phyloP scores from a whole-genome alignment of 2,329 filamentous ascomycete species.

The Ophiostoma himal-ulmi region DNA sequence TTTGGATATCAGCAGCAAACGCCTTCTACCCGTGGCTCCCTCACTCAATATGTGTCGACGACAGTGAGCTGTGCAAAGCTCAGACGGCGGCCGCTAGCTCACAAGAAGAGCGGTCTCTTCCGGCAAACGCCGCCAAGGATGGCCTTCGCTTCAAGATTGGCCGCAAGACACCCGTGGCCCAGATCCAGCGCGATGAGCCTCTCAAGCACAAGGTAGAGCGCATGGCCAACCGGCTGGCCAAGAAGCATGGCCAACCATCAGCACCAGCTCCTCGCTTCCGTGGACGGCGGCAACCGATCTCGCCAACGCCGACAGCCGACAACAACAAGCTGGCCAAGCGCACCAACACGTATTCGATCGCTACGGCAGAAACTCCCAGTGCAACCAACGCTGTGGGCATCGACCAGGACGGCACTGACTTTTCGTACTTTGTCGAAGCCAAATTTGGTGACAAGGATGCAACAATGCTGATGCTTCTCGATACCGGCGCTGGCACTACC shows the following conservation, averaged over 20 bases:
- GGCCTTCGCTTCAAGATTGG: slow-evolving; percentile 14
- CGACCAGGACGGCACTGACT: slow-evolving; percentile 60
- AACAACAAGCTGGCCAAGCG: slow-evolving; percentile 33
- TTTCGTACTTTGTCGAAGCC: slow-evolving; percentile 58
- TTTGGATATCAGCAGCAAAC: slow-evolving; percentile 42
- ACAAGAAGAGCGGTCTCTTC: slow-evolving; percentile 17
- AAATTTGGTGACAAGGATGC: slow-evolving; percentile 50
- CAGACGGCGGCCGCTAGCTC: slow-evolving; percentile 11
- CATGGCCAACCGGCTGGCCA: slow-evolving; percentile 36
- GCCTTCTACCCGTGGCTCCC: slow-evolving; percentile 47
- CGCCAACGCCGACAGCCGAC: neutral
- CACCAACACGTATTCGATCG: slow-evolving; percentile 44
- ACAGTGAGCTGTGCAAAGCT: slow-evolving; percentile 29
- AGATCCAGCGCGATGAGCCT: slow-evolving; percentile 30
- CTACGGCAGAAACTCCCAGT: slow-evolving; percentile 42
- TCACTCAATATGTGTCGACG: slow-evolving; percentile 28
- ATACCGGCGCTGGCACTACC: slow-evolving; percentile 64
- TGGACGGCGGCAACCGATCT: slow-evolving; percentile 20
- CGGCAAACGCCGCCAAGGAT: neutral
- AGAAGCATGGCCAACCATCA: slow-evolving; percentile 36
- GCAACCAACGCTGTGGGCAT: slow-evolving; percentile 49
- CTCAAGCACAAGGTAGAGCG: slow-evolving; percentile 36
- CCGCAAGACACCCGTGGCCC: neutral
- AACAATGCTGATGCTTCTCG: slow-evolving; percentile 56
- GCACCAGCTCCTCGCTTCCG: neutral